Evolutionary conservation across 176 grass and related monocot species (phyloP).

Genomic region (Poa annua): DNA sequence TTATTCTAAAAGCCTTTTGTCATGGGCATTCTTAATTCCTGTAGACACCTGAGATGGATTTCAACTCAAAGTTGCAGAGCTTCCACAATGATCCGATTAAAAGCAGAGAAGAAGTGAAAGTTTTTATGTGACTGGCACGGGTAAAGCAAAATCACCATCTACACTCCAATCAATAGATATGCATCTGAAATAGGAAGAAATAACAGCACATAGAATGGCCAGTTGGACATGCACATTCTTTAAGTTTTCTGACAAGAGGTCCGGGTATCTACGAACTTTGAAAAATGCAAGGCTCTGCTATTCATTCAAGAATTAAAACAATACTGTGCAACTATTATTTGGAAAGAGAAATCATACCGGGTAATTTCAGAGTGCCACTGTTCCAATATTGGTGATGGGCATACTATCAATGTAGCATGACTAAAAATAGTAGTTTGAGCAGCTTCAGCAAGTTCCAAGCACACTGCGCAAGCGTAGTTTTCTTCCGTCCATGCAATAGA

Average conservation of each 20-base stretch:
- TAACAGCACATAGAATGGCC: slow-evolving; percentile 7
- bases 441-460: slow-evolving; percentile 83
- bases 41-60: slow-evolving; percentile 27
- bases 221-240: neutral
- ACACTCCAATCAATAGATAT: slow-evolving; percentile 24
- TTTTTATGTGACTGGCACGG: neutral
- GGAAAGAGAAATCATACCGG: slow-evolving; percentile 64
- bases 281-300: slow-evolving; percentile 9
- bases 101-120: slow-evolving; percentile 22
- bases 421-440: slow-evolving; percentile 61
- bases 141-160: slow-evolving; percentile 21
- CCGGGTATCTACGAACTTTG: neutral
- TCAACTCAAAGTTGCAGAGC: slow-evolving; percentile 30
- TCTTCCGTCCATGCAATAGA: slow-evolving; percentile 63
- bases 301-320: slow-evolving; percentile 9
- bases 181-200: slow-evolving; percentile 34
- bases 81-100: slow-evolving; percentile 10
- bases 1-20: neutral
- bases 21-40: slow-evolving; percentile 1
- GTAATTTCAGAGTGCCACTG: slow-evolving; percentile 96
- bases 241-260: neutral
- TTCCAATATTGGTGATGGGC: slow-evolving; percentile 81
- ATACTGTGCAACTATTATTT: slow-evolving; percentile 11
- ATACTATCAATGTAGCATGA: slow-evolving; percentile 87
- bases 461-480: slow-evolving; percentile 64